These are phyloP conservation scores for Hondaea fermentalgiana DNA, from an alignment of 108 stramenopile genomes.

Conservation along the genomic window DNA sequence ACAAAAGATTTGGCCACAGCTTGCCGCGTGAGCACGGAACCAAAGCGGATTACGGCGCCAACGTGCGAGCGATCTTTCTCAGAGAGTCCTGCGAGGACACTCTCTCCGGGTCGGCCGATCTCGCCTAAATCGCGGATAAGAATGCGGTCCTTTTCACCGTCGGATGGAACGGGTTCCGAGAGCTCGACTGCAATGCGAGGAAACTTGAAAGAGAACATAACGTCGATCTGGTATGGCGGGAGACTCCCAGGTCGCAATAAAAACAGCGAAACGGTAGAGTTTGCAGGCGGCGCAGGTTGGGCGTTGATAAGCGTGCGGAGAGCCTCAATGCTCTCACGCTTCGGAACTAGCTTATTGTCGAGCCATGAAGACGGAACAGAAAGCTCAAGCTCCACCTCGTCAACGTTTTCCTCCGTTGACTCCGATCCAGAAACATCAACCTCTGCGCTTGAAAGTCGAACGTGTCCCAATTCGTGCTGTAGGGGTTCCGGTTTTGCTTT, in stretches of 20 bases:
- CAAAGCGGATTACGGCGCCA: neutral
- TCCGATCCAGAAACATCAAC: neutral
- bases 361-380: neutral
- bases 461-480: neutral
- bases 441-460: neutral
- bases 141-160: neutral
- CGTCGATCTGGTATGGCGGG: neutral
- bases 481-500: neutral
- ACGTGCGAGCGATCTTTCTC: neutral
- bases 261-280: neutral
- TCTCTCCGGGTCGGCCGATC: neutral
- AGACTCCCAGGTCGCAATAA: neutral
- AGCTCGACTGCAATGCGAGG: neutral
- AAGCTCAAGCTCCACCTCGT: neutral
- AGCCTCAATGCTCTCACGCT: neutral
- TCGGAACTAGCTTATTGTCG: neutral
- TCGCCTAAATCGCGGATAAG: neutral
- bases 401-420: too few relatives aligned
- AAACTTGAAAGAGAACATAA: neutral
- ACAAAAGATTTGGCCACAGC: neutral
- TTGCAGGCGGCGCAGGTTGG: neutral
- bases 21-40: neutral
- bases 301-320: neutral
- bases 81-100: neutral
- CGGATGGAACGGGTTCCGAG: neutral